Conservation (phyloP, 306 rosid species). For the Leucaena leucocephala region DNA sequence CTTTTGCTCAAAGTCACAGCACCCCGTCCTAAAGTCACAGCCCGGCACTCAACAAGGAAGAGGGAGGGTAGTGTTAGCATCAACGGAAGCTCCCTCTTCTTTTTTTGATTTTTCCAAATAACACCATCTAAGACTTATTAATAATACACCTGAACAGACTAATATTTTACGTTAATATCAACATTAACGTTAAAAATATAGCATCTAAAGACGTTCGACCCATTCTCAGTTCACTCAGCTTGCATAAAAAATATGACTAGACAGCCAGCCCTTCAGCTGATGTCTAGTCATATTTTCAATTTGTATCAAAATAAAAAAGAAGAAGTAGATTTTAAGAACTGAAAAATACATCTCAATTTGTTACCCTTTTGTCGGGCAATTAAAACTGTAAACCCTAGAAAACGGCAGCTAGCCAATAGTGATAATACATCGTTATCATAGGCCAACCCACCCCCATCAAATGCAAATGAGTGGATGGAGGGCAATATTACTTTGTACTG, state of each 20-base stretch:
- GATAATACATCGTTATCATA: background rate
- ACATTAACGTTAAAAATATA: too few species aligned
- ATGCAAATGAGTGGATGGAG: background rate
- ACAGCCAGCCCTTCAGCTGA: background rate
- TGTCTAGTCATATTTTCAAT: background rate
- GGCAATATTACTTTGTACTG: slow-evolving; percentile 6
- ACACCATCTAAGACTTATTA: background rate
- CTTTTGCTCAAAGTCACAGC: too few species aligned
- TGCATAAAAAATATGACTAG: too few species aligned
- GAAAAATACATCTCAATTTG: background rate
- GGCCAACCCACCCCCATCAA: background rate
- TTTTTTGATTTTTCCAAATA: too few species aligned
- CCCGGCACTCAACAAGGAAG: too few species aligned
- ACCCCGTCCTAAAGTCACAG: too few species aligned
- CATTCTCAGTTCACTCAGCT: background rate
- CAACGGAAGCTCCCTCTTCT: too few species aligned
- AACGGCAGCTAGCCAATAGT: background rate
- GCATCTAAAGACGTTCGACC: background rate
- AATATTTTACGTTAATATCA: too few species aligned
- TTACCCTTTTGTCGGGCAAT: background rate
- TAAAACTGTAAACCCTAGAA: background rate
- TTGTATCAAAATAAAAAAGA: too few species aligned
- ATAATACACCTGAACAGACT: background rate
- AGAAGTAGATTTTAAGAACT: too few species aligned
- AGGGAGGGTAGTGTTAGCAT: too few species aligned